These are phyloP conservation scores for Jatropha podagrica DNA, from an alignment of 441 rosid species.

Conservation along the genomic window DNA sequence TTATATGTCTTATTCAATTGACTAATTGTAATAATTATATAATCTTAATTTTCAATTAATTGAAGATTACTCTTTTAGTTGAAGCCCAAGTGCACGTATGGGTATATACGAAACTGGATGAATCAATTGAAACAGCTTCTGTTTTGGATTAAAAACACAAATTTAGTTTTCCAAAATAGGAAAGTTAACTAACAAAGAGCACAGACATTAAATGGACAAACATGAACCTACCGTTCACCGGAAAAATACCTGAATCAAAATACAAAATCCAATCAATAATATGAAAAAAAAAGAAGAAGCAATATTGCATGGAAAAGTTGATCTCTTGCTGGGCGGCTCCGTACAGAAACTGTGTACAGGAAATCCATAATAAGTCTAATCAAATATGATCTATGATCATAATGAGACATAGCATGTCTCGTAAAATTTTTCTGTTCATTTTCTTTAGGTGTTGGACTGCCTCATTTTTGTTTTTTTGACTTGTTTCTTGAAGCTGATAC, in stretches of 20 bases:
- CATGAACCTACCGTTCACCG: neutral
- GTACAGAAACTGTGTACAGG: slow-evolving; percentile 33
- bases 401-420: slow-evolving; percentile 10
- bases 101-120: no score
- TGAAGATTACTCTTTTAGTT: no score
- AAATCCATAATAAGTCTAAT: slow-evolving; percentile 25
- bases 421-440: neutral
- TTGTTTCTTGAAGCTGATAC: slow-evolving; percentile 30
- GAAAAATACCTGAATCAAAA: neutral
- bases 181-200: neutral
- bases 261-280: neutral
- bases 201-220: neutral
- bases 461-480: slow-evolving; percentile 13
- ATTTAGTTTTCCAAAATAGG: neutral
- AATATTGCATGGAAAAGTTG: neutral
- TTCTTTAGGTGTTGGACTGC: neutral
- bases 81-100: no score
- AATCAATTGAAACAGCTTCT: no score
- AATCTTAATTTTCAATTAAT: no score
- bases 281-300: no score
- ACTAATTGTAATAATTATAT: no score
- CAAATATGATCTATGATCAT: slow-evolving; percentile 21
- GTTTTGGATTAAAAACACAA: no score
- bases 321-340: slow-evolving; percentile 16
- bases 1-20: no score